Percentiles rank a stretch among this genome's conserved stretches.
These are phyloP conservation scores for Chrysanthemum lavandulifolium DNA, from an alignment of 129 eudicot genomes.

Conservation along the genomic window DNA sequence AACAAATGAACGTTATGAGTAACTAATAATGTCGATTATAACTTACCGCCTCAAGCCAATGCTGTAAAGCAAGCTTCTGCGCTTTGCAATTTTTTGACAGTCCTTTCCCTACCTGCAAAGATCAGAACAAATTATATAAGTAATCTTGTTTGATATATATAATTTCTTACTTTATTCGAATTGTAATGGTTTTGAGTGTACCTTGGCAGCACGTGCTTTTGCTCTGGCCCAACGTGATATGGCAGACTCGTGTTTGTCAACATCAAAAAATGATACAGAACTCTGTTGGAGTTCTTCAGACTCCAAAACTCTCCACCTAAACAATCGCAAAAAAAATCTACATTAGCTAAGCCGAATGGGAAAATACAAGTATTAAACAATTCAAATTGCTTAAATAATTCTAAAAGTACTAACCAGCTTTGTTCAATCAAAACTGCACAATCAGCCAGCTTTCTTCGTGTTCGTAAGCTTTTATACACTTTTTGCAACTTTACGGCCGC, in stretches of 20 bases:
- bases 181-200: constrained; percentile 30
- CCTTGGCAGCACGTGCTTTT: constrained; percentile 94
- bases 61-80: constrained; percentile 89
- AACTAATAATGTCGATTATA: not conserved
- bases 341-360: constrained; percentile 12
- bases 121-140: not conserved
- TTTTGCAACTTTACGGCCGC: constrained; percentile 77
- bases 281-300: constrained; percentile 80
- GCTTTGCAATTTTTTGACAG: constrained; percentile 84
- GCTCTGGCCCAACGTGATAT: constrained; percentile 94
- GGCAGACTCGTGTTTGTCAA: constrained; percentile 83
- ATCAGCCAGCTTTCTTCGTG: constrained; percentile 93
- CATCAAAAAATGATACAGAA: constrained; percentile 82
- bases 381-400: not conserved
- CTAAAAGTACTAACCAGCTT: constrained; percentile 52
- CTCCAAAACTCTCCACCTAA: constrained; percentile 87
- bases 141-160: not conserved
- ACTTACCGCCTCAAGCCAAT: constrained; percentile 98
- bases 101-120: constrained; percentile 91
- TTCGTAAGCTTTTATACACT: constrained; percentile 95
- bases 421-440: constrained; percentile 95
- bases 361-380: not conserved
- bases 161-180: not conserved
- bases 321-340: not conserved
- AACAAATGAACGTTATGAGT: not conserved